Conservation (phyloP, 257 asterid genomes). For the Capsicum rhomboideum region DNA sequence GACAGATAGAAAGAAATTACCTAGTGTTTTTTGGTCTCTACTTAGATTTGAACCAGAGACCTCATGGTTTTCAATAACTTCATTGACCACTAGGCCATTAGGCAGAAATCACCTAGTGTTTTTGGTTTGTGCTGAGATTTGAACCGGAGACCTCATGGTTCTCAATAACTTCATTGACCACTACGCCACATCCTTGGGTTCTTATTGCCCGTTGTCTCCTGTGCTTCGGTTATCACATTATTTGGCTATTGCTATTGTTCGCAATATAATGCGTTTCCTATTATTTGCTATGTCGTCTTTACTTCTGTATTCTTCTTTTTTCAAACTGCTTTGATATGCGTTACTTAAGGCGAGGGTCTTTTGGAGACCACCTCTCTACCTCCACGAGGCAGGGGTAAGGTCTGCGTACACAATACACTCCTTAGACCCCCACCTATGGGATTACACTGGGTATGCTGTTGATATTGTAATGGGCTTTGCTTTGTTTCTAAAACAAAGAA, state of each 20-base stretch:
- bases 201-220: not conserved
- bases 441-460: not conserved
- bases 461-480: constrained; percentile 18
- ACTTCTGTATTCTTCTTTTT: not conserved
- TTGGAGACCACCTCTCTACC: not conserved
- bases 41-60: no score
- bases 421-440: not conserved
- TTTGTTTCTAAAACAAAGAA: constrained; percentile 74
- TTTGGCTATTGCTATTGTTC: not conserved
- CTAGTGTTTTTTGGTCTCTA: no score
- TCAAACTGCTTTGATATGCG: not conserved
- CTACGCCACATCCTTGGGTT: no score
- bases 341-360: not conserved
- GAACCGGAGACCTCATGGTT: no score
- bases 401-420: not conserved
- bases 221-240: not conserved
- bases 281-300: not conserved
- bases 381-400: not conserved
- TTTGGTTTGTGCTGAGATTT: no score
- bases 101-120: no score
- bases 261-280: no score
- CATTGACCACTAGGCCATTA: no score
- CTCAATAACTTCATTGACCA: no score
- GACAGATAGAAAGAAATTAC: no score
- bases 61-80: no score